These are phyloP conservation scores for Vanilla planifolia DNA, from an alignment of 106 monocot genomes.

Conservation along the genomic window DNA sequence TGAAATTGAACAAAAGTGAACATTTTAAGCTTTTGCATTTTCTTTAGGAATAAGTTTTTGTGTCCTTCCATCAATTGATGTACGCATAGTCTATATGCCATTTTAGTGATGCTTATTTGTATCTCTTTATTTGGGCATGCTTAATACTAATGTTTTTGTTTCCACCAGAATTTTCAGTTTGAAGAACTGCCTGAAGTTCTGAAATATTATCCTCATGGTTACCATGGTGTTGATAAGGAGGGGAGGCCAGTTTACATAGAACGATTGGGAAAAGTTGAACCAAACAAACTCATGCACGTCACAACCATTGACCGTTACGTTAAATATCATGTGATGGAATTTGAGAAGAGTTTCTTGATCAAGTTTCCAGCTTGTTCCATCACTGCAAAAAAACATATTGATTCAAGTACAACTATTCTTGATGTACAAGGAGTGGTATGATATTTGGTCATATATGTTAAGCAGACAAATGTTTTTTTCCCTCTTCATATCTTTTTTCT, in stretches of 20 bases:
- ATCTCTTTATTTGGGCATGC: too few species aligned
- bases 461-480: not conserved
- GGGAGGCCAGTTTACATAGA: slow-evolving; percentile 74
- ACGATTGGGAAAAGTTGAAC: slow-evolving; percentile 59
- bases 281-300: slow-evolving; percentile 63
- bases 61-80: too few species aligned
- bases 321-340: slow-evolving; percentile 61
- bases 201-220: slow-evolving; percentile 59
- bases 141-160: too few species aligned
- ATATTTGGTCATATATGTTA: not conserved
- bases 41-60: too few species aligned
- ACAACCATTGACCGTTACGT: slow-evolving; percentile 66
- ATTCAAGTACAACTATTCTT: slow-evolving; percentile 60
- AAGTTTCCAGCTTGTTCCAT: slow-evolving; percentile 73
- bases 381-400: slow-evolving; percentile 56
- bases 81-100: too few species aligned
- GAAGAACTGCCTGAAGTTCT: slow-evolving; percentile 47
- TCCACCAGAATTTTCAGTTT: slow-evolving; percentile 43
- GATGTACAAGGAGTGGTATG: slow-evolving; percentile 81
- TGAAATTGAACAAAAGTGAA: too few species aligned
- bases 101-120: not conserved
- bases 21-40: too few species aligned
- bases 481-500: not conserved
- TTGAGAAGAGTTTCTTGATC: slow-evolving; percentile 44
- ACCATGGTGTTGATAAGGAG: slow-evolving; percentile 68